Percentiles rank a stretch among this genome's conserved stretches.
Conservation (phyloP, 495 filamentous ascomycete genomes). For the Massariosphaeria phaeospora region DNA sequence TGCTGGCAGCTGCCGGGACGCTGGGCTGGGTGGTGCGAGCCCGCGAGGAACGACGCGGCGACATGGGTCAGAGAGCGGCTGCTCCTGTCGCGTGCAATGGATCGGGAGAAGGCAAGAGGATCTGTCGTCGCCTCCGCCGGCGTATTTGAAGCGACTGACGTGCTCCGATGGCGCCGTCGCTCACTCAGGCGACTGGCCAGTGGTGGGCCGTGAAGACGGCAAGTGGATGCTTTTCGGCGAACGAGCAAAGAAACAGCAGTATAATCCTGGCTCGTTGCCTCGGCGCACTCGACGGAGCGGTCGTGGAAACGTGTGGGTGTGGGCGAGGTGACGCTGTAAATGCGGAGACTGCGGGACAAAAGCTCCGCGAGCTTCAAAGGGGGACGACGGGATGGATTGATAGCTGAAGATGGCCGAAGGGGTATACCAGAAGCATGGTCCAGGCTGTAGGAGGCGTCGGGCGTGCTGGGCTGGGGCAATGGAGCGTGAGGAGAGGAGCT, state of each 20-base stretch:
- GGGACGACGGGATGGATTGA: slow-evolving; percentile 13
- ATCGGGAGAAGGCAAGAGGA: not conserved
- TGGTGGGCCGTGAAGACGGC: no score
- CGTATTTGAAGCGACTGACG: no score
- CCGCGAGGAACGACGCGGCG: slow-evolving; percentile 86
- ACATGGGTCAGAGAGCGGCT: slow-evolving; percentile 37
- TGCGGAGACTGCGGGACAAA: slow-evolving; percentile 33
- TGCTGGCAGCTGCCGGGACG: slow-evolving; percentile 57
- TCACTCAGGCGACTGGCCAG: no score
- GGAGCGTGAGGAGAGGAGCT: slow-evolving; percentile 5
- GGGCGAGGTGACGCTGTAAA: slow-evolving; percentile 12
- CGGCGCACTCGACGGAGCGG: no score
- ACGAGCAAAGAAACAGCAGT: no score
- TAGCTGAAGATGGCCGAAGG: not conserved
- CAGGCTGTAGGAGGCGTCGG: not conserved
- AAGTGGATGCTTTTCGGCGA: no score
- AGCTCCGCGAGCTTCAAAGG: slow-evolving; percentile 32
- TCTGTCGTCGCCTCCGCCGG: not conserved
- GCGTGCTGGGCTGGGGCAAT: not conserved
- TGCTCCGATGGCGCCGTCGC: no score
- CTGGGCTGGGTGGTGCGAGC: slow-evolving; percentile 73
- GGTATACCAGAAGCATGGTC: slow-evolving; percentile 23
- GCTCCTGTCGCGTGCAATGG: not conserved
- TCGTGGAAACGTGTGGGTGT: no score
- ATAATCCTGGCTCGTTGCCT: no score